A percentile compares a stretch with the other conserved stretches of the same genome.
Conservation (phyloP, 2,329 filamentous ascomycete genomes). For the Fonsecaea pedrosoi region DNA sequence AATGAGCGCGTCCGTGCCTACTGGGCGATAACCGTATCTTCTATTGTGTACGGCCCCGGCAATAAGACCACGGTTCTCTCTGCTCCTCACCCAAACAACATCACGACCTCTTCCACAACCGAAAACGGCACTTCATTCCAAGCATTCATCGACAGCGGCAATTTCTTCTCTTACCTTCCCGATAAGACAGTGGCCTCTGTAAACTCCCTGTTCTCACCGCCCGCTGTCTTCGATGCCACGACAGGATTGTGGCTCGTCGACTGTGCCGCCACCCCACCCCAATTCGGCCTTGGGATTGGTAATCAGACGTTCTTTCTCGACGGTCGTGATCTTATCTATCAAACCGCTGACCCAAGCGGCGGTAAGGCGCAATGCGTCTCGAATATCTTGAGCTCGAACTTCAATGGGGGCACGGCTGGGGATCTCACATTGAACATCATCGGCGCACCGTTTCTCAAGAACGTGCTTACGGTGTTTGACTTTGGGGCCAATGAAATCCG, state of each 20-base stretch:
- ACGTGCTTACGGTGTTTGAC: conserved; percentile 60
- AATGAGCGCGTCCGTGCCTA: conserved; percentile 15
- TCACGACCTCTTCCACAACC: conserved; percentile 8
- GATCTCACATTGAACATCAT: conserved; percentile 42
- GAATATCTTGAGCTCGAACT: conserved; percentile 35
- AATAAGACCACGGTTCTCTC: neutral
- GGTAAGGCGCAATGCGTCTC: conserved; percentile 34
- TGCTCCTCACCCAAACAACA: conserved; percentile 5
- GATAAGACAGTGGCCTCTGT: conserved; percentile 46
- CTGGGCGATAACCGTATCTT: conserved; percentile 11
- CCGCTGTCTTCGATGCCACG: conserved; percentile 46
- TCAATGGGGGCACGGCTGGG: conserved; percentile 16
- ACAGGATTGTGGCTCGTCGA: conserved; percentile 48
- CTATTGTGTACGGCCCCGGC: conserved; percentile 12
- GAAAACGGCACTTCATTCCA: conserved; percentile 13
- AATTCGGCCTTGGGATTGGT: conserved; percentile 51
- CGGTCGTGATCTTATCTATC: conserved; percentile 44
- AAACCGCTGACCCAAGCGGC: conserved; percentile 31
- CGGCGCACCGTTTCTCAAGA: conserved; percentile 58
- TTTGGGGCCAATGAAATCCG: conserved; percentile 47
- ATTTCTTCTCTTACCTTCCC: conserved; percentile 50
- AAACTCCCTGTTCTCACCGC: conserved; percentile 52
- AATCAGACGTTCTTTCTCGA: conserved; percentile 46
- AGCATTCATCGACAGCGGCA: conserved; percentile 40
- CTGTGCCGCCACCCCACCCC: conserved; percentile 51